These are phyloP conservation scores for Xylaria digitata DNA, from an alignment of 2,329 filamentous ascomycete genomes.

Conservation along the genomic window DNA sequence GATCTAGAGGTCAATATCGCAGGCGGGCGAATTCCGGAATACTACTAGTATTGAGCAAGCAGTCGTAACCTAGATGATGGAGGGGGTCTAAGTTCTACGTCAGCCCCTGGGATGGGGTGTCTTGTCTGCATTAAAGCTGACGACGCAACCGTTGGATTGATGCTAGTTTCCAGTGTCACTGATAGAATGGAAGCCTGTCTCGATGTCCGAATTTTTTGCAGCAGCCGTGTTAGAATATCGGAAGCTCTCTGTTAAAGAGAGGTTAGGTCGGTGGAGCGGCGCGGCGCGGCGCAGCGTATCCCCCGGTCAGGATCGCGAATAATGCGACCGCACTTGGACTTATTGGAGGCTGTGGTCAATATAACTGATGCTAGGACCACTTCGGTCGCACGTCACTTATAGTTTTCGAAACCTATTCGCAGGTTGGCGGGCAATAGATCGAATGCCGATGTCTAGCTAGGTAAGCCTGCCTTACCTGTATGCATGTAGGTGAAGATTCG, in stretches of 20 bases:
- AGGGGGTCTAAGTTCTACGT: neutral
- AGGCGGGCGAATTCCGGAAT: neutral
- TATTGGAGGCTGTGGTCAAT: slow-evolving; percentile 3
- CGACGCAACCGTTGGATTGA: neutral
- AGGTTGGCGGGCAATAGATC: neutral
- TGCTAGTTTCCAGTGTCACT: neutral
- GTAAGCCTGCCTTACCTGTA: neutral
- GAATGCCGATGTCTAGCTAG: neutral
- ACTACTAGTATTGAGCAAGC: neutral
- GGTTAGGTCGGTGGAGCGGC: neutral
- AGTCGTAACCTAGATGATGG: neutral
- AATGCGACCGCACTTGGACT: slow-evolving; percentile 2
- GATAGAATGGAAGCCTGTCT: slow-evolving; percentile 3
- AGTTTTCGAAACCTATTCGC: neutral
- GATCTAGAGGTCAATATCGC: neutral
- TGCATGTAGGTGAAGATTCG: neutral
- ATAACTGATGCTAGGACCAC: neutral
- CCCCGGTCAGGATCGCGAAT: neutral
- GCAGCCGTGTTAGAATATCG: neutral
- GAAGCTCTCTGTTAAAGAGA: neutral
- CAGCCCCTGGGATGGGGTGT: neutral
- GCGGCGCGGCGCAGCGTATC: slow-evolving; percentile 1
- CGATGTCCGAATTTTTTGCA: slow-evolving; percentile 6
- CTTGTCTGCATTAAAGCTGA: neutral
- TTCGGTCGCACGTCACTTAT: neutral